Conservation (phyloP, 495 filamentous ascomycete genomes). For the Hyaloscypha bicolor region DNA sequence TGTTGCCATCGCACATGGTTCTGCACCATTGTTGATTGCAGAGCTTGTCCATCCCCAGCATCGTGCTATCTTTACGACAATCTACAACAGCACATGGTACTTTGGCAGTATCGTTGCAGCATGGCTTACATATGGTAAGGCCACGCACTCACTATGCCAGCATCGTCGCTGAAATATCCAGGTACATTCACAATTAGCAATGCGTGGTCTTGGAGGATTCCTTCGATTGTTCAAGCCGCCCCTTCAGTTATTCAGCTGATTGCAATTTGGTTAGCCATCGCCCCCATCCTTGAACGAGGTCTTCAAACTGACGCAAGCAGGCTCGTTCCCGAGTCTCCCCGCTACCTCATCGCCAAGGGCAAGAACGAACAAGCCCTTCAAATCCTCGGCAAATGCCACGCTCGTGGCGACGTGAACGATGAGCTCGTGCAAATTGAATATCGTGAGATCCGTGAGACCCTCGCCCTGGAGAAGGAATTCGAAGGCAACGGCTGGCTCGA, state of each 20-base stretch:
- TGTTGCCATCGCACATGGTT: constrained; percentile 48
- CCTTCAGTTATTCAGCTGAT: constrained; percentile 52
- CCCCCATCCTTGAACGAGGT: constrained; percentile 16
- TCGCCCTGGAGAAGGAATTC: constrained; percentile 54
- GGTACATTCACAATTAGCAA: constrained; percentile 50
- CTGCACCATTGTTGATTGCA: constrained; percentile 52
- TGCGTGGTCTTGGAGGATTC: constrained; percentile 56
- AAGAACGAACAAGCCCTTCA: constrained; percentile 61
- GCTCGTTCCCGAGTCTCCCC: constrained; percentile 58
- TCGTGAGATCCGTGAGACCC: constrained; percentile 58
- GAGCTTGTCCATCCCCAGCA: constrained; percentile 59
- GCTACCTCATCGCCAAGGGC: constrained; percentile 67
- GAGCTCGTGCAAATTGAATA: constrained; percentile 62
- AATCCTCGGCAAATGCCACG: constrained; percentile 60
- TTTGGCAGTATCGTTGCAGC: constrained; percentile 49
- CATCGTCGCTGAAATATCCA: not conserved
- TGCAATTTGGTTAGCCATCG: constrained; percentile 43
- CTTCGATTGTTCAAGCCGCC: constrained; percentile 52
- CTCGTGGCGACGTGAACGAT: constrained; percentile 56
- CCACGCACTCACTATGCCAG: not conserved
- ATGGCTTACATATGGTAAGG: constrained; percentile 35
- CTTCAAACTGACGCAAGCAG: constrained; percentile 16
- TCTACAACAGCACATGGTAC: constrained; percentile 58
- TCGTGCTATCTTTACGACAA: constrained; percentile 53
- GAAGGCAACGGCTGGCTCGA: constrained; percentile 41